phyloP scores from a whole-genome alignment of 768 basidiomycete species.

The Lentinula edodes region DNA sequence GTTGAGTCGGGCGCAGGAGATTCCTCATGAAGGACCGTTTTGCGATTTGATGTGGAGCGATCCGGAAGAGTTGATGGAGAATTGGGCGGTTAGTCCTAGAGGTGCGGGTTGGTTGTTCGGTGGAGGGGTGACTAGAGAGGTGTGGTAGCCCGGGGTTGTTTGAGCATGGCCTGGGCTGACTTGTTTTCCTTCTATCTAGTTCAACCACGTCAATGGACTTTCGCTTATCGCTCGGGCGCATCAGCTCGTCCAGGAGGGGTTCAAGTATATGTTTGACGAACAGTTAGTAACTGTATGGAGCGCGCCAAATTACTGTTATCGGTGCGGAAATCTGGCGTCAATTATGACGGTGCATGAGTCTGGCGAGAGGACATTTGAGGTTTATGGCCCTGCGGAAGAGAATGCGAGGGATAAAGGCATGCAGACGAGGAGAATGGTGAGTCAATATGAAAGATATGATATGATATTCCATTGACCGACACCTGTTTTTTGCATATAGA shows the following conservation, averaged over 20 bases:
- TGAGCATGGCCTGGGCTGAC: not conserved
- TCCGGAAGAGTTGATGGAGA: conserved; percentile 82
- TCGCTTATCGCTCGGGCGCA: conserved; percentile 91
- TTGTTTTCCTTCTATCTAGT: conserved; percentile 34
- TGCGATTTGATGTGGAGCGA: conserved; percentile 99
- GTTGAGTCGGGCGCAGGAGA: conserved; percentile 91
- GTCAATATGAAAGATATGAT: not conserved
- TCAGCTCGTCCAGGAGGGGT: conserved; percentile 94
- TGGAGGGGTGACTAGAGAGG: conserved; percentile 78
- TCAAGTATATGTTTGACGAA: conserved; percentile 95
- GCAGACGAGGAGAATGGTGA: conserved; percentile 68
- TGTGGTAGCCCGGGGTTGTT: conserved; percentile 20
- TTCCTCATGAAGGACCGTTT: conserved; percentile 98
- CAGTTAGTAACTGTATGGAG: conserved; percentile 92
- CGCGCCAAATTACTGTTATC: conserved; percentile 83
- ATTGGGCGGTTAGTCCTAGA: conserved; percentile 94
- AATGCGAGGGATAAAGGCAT: conserved; percentile 82
- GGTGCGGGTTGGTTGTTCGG: conserved; percentile 98
- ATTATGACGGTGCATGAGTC: conserved; percentile 80
- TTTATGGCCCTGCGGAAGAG: conserved; percentile 84
- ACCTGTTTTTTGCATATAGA: not conserved
- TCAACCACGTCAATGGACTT: conserved; percentile 89
- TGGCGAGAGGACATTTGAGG: conserved; percentile 65
- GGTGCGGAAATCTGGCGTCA: conserved; percentile 87
- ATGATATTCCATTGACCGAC: too few species aligned